Percentiles rank a stretch among this genome's conserved stretches.
These are phyloP conservation scores for Teratosphaeria epicoccoides DNA, from an alignment of 2,329 filamentous ascomycete genomes.

Conservation along the genomic window DNA sequence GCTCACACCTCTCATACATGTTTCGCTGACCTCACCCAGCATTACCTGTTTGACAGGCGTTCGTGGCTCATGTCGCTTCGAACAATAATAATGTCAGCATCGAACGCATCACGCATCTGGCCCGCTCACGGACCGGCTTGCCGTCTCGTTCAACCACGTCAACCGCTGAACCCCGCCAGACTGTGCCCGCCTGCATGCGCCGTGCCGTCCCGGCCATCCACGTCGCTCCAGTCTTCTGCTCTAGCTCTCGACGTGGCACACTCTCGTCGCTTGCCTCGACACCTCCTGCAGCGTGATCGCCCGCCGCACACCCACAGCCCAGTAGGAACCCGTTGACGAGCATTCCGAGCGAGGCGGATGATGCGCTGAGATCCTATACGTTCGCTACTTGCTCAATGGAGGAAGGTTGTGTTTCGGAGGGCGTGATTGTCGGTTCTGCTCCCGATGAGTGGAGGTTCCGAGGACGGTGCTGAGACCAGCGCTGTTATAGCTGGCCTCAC, in stretches of 20 bases:
- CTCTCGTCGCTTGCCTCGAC: conserved; percentile 16
- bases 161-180: neutral
- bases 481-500: conserved; percentile 14
- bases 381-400: neutral
- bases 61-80: neutral
- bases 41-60: neutral
- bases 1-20: neutral
- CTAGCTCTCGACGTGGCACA: conserved; percentile 20
- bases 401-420: conserved; percentile 4
- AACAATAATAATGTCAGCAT: neutral
- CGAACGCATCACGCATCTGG: neutral
- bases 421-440: neutral
- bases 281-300: conserved; percentile 5
- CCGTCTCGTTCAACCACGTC: neutral
- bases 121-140: neutral
- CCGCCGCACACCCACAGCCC: neutral
- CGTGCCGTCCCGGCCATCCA: conserved; percentile 14
- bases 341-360: conserved; percentile 2
- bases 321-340: neutral
- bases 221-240: conserved; percentile 9
- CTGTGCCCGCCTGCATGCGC: neutral
- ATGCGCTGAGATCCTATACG: conserved; percentile 7
- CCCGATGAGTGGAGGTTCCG: neutral
- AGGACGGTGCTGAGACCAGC: conserved; percentile 9
- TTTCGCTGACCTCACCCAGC: neutral